phyloP scores from a whole-genome alignment of 2,329 filamentous ascomycete genomes.

The Mollisia scopiformis region DNA sequence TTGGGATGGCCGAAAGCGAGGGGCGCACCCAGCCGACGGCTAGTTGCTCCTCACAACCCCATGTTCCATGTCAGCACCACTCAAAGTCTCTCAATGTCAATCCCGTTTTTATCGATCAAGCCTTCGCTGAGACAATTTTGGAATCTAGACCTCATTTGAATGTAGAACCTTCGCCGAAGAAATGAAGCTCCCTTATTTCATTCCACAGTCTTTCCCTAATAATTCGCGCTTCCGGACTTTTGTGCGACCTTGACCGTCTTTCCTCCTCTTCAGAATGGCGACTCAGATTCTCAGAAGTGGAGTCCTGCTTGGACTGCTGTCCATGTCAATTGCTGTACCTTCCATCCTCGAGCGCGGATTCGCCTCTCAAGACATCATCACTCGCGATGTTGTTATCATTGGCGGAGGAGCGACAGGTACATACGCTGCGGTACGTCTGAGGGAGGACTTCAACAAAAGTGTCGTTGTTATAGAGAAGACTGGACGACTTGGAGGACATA shows the following conservation, averaged over 20 bases:
- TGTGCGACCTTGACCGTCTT: neutral
- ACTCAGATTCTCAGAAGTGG: neutral
- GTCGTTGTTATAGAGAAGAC: constrained; percentile 41
- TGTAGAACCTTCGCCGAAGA: too few species aligned
- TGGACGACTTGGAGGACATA: constrained; percentile 34
- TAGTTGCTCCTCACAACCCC: neutral
- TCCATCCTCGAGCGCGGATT: neutral
- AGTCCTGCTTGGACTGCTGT: neutral
- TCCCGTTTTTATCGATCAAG: too few species aligned
- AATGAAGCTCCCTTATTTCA: too few species aligned
- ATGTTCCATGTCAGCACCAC: neutral
- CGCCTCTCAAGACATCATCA: constrained; percentile 1
- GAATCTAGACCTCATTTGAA: too few species aligned
- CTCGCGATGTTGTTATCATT: constrained; percentile 38
- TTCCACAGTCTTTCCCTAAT: too few species aligned
- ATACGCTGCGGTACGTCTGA: constrained; percentile 39
- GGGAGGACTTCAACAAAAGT: constrained; percentile 35
- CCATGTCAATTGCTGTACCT: neutral
- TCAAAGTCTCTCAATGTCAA: neutral
- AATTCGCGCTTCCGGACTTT: neutral
- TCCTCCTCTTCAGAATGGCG: neutral
- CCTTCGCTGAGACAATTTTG: neutral
- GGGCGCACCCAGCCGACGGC: neutral
- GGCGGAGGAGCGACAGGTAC: constrained; percentile 42
- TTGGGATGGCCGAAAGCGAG: neutral